Conservation (phyloP, 1,284 basidiomycete genomes). For the Ustilago tritici region DNA sequence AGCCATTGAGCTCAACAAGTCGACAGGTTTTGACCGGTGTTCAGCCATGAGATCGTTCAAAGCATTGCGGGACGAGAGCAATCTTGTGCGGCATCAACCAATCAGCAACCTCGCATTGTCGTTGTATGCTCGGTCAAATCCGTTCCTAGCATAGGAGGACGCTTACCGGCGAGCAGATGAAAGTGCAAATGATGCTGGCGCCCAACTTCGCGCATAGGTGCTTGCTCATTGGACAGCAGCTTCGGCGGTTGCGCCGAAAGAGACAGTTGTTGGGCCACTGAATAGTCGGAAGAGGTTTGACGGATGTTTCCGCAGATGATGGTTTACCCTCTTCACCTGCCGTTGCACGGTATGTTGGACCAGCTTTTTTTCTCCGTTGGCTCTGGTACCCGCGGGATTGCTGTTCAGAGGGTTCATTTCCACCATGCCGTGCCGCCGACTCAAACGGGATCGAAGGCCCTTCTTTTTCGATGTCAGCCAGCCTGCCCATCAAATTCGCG, state of each 20-base stretch:
- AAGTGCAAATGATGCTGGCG: not conserved
- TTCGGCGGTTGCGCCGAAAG: not conserved
- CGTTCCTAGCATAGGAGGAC: not conserved
- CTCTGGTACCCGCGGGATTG: not conserved
- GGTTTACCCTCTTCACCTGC: not conserved
- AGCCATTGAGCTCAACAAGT: not conserved
- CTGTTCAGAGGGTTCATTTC: not conserved
- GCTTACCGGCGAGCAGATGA: not conserved
- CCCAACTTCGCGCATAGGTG: not conserved
- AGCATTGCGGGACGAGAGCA: not conserved
- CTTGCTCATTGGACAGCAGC: not conserved
- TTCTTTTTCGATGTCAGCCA: not conserved
- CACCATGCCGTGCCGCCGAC: slow-evolving; percentile 5
- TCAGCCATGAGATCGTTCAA: not conserved
- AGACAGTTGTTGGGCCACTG: not conserved
- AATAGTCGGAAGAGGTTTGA: not conserved
- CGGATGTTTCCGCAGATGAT: slow-evolving; percentile 1
- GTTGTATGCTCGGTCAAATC: not conserved
- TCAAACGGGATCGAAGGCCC: not conserved
- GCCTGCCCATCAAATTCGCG: not conserved
- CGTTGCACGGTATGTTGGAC: not conserved
- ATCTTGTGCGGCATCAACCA: not conserved
- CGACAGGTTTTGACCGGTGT: slow-evolving; percentile 1
- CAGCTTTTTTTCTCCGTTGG: not conserved
- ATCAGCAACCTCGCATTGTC: not conserved